Conservation (phyloP, 2,329 filamentous ascomycete genomes). For the Sporothrix protearum region DNA sequence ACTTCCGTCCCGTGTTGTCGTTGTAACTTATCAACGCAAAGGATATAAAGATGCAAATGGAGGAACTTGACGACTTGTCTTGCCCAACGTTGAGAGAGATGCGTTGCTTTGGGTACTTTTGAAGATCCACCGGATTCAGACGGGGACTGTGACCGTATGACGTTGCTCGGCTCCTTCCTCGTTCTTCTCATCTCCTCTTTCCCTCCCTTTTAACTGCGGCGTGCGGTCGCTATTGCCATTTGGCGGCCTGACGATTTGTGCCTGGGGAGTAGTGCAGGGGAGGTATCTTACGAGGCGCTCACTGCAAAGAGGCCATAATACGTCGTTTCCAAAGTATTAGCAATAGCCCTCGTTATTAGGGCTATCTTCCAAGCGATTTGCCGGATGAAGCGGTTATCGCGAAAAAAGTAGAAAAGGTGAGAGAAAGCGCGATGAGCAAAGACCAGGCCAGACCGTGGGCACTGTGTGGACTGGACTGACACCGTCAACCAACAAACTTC, state of each 20-base stretch:
- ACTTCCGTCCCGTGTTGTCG: not conserved
- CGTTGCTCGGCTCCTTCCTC: not conserved
- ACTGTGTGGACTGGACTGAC: slow-evolving; percentile 2
- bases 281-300: not conserved
- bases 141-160: not conserved
- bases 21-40: not conserved
- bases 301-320: not conserved
- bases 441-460: not conserved
- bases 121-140: not conserved
- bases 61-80: not conserved
- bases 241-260: not conserved
- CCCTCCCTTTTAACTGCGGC: not conserved
- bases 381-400: slow-evolving; percentile 8
- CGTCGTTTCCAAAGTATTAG: not conserved
- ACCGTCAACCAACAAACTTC: not conserved
- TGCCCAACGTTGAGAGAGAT: not conserved
- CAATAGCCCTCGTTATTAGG: not conserved
- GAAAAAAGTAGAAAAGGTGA: not conserved
- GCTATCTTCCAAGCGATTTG: not conserved
- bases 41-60: not conserved
- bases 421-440: not conserved
- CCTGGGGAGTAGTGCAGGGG: not conserved
- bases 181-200: not conserved
- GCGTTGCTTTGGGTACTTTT: not conserved
- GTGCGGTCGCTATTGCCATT: not conserved